Evolutionary conservation across 75 land plant genomes (phyloP).

Genomic region (Larix kaempferi): DNA sequence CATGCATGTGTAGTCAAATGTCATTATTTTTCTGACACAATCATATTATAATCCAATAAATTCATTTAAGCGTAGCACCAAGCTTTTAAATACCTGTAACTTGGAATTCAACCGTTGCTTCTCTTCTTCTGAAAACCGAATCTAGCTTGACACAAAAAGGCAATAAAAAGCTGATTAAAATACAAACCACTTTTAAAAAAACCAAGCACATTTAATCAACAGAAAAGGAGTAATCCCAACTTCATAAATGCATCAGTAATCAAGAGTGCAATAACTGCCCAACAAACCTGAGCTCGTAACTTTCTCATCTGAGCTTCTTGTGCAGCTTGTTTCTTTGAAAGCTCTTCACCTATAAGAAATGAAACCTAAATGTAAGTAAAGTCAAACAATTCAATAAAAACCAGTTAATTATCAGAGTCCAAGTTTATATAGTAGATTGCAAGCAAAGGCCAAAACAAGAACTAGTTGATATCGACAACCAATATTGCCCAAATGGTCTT

Average conservation of each 20-base stretch:
- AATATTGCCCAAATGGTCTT: neutral
- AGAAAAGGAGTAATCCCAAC: neutral
- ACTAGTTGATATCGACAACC: neutral
- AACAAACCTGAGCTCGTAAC: constrained; percentile 84
- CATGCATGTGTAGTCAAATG: neutral
- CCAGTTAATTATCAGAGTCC: neutral
- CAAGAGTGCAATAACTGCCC: neutral
- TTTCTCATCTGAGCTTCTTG: constrained; percentile 91
- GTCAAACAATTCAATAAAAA: neutral
- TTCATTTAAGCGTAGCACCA: constrained; percentile 4
- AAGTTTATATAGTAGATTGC: neutral
- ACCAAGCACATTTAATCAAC: neutral
- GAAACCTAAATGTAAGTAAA: neutral
- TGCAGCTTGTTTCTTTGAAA: constrained; percentile 98
- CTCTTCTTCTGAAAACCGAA: constrained; percentile 96
- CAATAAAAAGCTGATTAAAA: neutral
- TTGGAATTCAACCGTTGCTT: constrained; percentile 83
- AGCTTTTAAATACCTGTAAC: constrained; percentile 68
- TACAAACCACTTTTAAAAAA: neutral
- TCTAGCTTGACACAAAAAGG: constrained; percentile 34
- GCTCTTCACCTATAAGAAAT: constrained; percentile 78
- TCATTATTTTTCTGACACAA: neutral
- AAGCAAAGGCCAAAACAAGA: neutral
- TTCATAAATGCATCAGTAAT: constrained; percentile 8
- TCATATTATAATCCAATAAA: neutral